Evolutionary conservation across 257 asterid genomes (phyloP).

Genomic region (Ehretia macrophylla): DNA sequence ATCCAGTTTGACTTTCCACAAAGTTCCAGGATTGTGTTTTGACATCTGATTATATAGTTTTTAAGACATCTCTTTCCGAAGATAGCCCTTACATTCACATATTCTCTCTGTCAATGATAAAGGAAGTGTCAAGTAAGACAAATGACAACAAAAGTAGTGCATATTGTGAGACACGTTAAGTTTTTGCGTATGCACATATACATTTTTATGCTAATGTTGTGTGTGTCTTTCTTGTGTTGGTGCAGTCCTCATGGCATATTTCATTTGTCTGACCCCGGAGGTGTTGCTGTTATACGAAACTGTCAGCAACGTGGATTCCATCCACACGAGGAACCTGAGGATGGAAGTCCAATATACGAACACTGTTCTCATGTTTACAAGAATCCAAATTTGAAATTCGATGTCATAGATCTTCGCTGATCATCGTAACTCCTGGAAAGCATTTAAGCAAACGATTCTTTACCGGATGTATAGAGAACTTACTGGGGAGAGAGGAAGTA

Average conservation of each 20-base stretch:
- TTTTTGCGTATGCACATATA: background rate
- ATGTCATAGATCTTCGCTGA: conserved; percentile 88
- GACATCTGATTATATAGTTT: no score
- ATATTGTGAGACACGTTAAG: no score
- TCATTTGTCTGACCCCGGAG: conserved; percentile 92
- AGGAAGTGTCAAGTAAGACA: no score
- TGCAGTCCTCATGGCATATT: conserved; percentile 95
- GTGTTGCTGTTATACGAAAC: conserved; percentile 63
- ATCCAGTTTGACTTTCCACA: no score
- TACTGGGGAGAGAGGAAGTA: no score
- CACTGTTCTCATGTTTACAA: conserved; percentile 87
- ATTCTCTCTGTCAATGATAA: no score
- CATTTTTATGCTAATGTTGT: background rate
- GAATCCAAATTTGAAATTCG: conserved; percentile 65
- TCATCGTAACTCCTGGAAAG: background rate
- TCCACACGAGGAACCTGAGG: conserved; percentile 94
- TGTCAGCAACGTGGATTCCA: conserved; percentile 93
- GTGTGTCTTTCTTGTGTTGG: background rate
- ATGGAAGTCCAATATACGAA: conserved; percentile 83
- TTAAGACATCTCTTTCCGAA: no score
- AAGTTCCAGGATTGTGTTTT: no score
- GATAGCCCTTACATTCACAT: no score
- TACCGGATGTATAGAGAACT: no score
- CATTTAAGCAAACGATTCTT: background rate
- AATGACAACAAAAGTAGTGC: no score